Evolutionary conservation across 208 protist genomes (phyloP).

Genomic region (Crithidia expoeki): DNA sequence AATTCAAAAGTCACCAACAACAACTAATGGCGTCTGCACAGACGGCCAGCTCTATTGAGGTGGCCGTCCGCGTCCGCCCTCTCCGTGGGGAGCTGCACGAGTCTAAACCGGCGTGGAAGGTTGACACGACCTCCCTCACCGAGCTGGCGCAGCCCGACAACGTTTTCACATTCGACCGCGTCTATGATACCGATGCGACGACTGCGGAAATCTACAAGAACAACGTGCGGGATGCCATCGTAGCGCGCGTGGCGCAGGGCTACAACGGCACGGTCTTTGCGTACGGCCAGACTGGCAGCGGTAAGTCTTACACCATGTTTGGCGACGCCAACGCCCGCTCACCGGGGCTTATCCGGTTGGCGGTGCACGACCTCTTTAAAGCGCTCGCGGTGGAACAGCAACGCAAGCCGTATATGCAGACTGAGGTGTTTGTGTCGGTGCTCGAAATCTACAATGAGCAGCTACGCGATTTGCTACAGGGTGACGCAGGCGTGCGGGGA

Average conservation of each 20-base stretch:
- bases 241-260: slow-evolving; percentile 66
- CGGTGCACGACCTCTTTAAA: slow-evolving; percentile 65
- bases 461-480: slow-evolving; percentile 72
- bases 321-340: slow-evolving; percentile 34
- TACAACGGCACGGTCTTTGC: slow-evolving; percentile 89
- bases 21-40: slow-evolving; percentile 13
- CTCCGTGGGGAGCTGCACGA: slow-evolving; percentile 57
- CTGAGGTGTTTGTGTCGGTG: slow-evolving; percentile 63
- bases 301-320: slow-evolving; percentile 88
- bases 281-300: slow-evolving; percentile 89
- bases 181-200: slow-evolving; percentile 45
- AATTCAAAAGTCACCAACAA: no score
- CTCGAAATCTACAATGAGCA: slow-evolving; percentile 90
- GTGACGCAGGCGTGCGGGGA: slow-evolving; percentile 16
- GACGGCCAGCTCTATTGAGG: slow-evolving; percentile 67
- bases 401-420: slow-evolving; percentile 38
- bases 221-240: slow-evolving; percentile 52
- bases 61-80: slow-evolving; percentile 71
- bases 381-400: slow-evolving; percentile 48
- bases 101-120: slow-evolving; percentile 38
- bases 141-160: slow-evolving; percentile 66
- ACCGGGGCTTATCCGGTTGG: slow-evolving; percentile 49
- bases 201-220: slow-evolving; percentile 61
- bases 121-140: slow-evolving; percentile 36
- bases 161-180: slow-evolving; percentile 77